Evolutionary conservation across 768 basidiomycete species (phyloP).

Genomic region (Boletus barrowsii): DNA sequence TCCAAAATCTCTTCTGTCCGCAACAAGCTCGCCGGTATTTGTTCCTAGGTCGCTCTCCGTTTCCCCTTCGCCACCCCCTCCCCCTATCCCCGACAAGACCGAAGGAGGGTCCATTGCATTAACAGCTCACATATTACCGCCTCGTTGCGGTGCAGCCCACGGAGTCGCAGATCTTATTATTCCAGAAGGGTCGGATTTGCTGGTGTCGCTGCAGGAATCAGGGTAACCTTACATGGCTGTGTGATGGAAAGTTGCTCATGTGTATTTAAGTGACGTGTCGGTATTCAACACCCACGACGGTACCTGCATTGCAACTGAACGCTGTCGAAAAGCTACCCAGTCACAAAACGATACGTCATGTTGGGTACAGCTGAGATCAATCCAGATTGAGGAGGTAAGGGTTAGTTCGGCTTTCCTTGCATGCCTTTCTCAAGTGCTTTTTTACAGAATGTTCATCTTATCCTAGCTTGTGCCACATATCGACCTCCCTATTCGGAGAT

Average conservation of each 20-base stretch:
- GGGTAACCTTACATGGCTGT: conserved; percentile 46
- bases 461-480: conserved; percentile 47
- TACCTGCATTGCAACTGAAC: conserved; percentile 28
- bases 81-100: conserved; percentile 11
- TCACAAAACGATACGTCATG: conserved; percentile 9
- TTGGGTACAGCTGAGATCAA: conserved; percentile 22
- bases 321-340: conserved; percentile 9
- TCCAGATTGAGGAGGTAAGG: conserved; percentile 22
- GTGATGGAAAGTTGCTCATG: conserved; percentile 2
- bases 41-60: conserved; percentile 38
- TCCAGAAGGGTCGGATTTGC: conserved; percentile 39
- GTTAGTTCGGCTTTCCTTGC: neutral
- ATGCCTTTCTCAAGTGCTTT: neutral
- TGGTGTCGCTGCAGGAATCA: conserved; percentile 57
- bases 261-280: conserved; percentile 45
- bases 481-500: conserved; percentile 16
- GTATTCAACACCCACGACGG: conserved; percentile 55
- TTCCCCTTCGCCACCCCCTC: conserved; percentile 30
- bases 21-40: conserved; percentile 42
- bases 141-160: conserved; percentile 36
- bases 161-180: conserved; percentile 46
- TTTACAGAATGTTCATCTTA: conserved; percentile 24
- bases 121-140: conserved; percentile 44
- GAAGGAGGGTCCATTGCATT: conserved; percentile 19
- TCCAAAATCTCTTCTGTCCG: conserved; percentile 45